Evolutionary conservation across 2,329 filamentous ascomycete species (phyloP), one percentile per base, ranked within the genome.

Genomic region (Aspergillus sp.): DNA sequence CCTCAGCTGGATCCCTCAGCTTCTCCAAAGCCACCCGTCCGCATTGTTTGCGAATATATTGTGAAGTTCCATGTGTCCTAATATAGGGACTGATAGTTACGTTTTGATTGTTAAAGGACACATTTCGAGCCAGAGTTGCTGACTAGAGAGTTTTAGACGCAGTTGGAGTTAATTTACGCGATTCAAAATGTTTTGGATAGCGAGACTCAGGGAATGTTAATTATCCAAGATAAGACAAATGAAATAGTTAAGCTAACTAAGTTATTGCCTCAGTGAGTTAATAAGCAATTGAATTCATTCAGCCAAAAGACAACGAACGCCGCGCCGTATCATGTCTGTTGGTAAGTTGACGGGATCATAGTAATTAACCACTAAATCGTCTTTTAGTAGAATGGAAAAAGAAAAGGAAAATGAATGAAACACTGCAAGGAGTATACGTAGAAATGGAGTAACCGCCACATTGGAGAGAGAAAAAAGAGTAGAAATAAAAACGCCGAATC

Each of bases 401-500:
- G 31, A 61, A 21, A 24, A 27, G 17, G 23, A 27, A 56, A 40
- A 56, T 19, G 15, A 37, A 23, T 12, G 35, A 50, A 27, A 15
- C 19, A 48, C 49, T 17, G 21, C n/a, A 48, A 23, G 23, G 39
- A 52, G 39, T 52, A 43, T 44, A 35, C 24, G 27, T 41, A 52
- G 40, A 24, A 39, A 39, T 27, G 41, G 23, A 48, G 11, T 6
- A 41, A 37, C 21, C 21, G 21, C 43, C 52, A 31, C 6, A 47
- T 44, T 47, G 33, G 37, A 23, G 7, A 14, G n/a, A 51, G 7
- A 14, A 51, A 56, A 17, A 39, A 40, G 35, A 6, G 35, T 31
- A 48, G 31, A 51, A 56, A 45, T n/a, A 37, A 48, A 56, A 63
- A 67, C 65, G 64, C 68, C 63, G 57, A 62, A 62, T 63, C 62